Conservation (phyloP, 2,329 filamentous ascomycete species). For the Leptographium wingfieldii region DNA sequence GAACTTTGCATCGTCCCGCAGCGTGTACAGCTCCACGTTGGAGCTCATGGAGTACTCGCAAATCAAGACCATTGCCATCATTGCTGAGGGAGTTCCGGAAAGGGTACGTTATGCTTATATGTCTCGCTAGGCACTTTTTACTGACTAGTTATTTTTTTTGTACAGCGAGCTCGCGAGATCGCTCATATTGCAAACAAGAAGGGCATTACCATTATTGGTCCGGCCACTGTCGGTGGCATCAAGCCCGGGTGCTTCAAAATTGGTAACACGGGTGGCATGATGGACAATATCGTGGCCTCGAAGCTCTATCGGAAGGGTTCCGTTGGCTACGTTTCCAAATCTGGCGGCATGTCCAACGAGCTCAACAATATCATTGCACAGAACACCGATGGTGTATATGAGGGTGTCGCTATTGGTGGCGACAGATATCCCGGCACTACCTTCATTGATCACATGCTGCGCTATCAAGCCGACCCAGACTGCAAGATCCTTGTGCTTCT, state of each 20-base stretch:
- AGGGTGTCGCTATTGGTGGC: conserved; percentile 98
- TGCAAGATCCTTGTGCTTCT: conserved; percentile 96
- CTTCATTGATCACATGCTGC: conserved; percentile 95
- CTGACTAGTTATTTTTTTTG: conserved; percentile 14
- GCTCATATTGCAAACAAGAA: conserved; percentile 94
- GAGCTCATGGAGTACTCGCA: conserved; percentile 96
- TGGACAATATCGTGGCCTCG: conserved; percentile 99
- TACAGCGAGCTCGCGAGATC: conserved; percentile 83
- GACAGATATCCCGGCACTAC: conserved; percentile 98
- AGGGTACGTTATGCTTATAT: conserved; percentile 48
- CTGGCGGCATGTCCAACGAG: conserved; percentile 99
- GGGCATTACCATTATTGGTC: conserved; percentile 97
- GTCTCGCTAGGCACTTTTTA: neutral
- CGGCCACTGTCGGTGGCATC: conserved; percentile 96
- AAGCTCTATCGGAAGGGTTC: conserved; percentile 99
- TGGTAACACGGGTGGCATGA: conserved; percentile 99
- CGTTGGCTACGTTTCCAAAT: conserved; percentile 99
- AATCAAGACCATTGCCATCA: conserved; percentile 98
- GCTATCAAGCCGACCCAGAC: conserved; percentile 91
- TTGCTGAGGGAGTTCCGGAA: conserved; percentile 98
- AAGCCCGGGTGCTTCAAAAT: conserved; percentile 99
- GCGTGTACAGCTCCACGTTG: conserved; percentile 97
- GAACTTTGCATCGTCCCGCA: conserved; percentile 98
- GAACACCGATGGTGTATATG: conserved; percentile 94
- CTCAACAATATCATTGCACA: conserved; percentile 98